Evolutionary conservation across 192 early-diverging fungal species (phyloP).

Genomic region (Coemansia guatemalensis): DNA sequence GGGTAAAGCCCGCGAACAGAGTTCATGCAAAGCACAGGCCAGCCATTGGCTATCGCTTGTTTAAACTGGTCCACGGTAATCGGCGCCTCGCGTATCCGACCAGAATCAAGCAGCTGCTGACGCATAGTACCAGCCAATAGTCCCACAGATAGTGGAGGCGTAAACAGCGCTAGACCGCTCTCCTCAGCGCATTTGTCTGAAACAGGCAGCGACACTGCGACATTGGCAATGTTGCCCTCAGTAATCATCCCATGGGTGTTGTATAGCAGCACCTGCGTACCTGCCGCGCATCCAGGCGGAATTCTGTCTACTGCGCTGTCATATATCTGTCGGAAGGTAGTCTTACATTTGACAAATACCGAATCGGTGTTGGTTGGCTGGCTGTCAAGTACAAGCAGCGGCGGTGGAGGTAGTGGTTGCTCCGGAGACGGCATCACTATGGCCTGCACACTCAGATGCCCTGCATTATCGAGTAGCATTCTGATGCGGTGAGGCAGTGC

Average conservation of each 20-base stretch:
- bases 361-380: conserved; percentile 19
- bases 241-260: conserved; percentile 24
- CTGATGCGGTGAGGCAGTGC: conserved; percentile 20
- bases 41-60: conserved; percentile 21
- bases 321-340: conserved; percentile 39
- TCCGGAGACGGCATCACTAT: conserved; percentile 5
- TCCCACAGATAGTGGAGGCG: conserved; percentile 20
- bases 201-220: conserved; percentile 24
- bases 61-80: conserved; percentile 36
- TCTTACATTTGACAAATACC: conserved; percentile 43
- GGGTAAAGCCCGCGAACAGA: conserved; percentile 39
- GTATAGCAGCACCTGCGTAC: conserved; percentile 37
- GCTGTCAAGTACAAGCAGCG: conserved; percentile 26
- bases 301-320: conserved; percentile 13
- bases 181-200: not conserved
- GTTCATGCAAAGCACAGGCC: conserved; percentile 51
- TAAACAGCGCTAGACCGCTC: conserved; percentile 23
- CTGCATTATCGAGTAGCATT: conserved; percentile 18
- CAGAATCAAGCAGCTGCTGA: conserved; percentile 21
- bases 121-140: conserved; percentile 46
- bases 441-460: conserved; percentile 26
- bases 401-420: not conserved
- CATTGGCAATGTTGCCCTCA: conserved; percentile 45
- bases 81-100: conserved; percentile 25
- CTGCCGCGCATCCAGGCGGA: not conserved